Evolutionary conservation across 768 basidiomycete genomes (phyloP).

Genomic region (Calocera viscosa): DNA sequence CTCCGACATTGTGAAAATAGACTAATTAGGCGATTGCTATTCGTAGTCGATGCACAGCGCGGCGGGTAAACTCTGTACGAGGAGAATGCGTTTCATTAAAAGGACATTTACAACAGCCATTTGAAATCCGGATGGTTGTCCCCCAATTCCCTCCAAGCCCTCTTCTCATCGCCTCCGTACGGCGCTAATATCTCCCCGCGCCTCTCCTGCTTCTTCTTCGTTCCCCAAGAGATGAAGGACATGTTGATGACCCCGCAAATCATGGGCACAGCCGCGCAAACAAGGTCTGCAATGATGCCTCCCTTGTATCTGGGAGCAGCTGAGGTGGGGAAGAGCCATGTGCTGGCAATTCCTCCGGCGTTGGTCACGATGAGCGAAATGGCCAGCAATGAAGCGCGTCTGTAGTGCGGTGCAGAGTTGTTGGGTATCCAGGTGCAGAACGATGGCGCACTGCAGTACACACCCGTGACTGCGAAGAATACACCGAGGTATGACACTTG

Average conservation of each 20-base stretch:
- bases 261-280: slow-evolving; percentile 32
- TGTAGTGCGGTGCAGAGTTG: slow-evolving; percentile 44
- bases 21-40: too few relatives aligned
- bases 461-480: slow-evolving; percentile 43
- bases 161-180: neutral
- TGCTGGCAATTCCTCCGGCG: slow-evolving; percentile 44
- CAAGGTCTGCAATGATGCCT: slow-evolving; percentile 32
- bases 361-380: slow-evolving; percentile 46
- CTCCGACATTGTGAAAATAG: too few relatives aligned
- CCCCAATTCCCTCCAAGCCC: neutral
- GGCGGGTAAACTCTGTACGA: too few relatives aligned
- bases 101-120: neutral
- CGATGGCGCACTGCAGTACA: slow-evolving; percentile 43
- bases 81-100: too few relatives aligned
- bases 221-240: slow-evolving; percentile 33
- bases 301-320: slow-evolving; percentile 38
- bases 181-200: slow-evolving; percentile 22
- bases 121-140: slow-evolving; percentile 3
- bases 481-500: slow-evolving; percentile 40
- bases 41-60: too few relatives aligned
- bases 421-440: slow-evolving; percentile 50
- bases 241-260: slow-evolving; percentile 32
- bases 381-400: slow-evolving; percentile 48
- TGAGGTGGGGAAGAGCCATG: slow-evolving; percentile 44
- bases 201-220: slow-evolving; percentile 34